phyloP scores from a whole-genome alignment of 768 basidiomycete species.

The Aureoboletus auriporus region DNA sequence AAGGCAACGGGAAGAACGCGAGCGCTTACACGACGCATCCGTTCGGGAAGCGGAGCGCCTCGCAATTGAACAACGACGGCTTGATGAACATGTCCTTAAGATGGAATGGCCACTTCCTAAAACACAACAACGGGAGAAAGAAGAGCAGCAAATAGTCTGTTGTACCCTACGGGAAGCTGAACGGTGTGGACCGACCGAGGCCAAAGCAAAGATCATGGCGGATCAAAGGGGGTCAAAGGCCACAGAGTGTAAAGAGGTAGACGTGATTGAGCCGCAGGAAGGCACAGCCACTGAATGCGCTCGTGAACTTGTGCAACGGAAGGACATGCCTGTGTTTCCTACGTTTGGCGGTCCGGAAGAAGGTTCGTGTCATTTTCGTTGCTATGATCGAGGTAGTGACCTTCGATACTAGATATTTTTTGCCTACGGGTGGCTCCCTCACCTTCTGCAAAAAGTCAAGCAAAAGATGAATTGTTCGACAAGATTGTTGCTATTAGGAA shows the following conservation, averaged over 20 bases:
- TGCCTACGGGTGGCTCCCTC: slow-evolving; percentile 39
- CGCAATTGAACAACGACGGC: slow-evolving; percentile 24
- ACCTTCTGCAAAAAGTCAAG: slow-evolving; percentile 33
- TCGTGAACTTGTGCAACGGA: background rate
- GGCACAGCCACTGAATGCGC: background rate
- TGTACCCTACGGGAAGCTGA: background rate
- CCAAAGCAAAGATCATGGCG: background rate
- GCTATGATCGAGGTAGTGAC: slow-evolving; percentile 3
- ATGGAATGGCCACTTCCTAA: background rate
- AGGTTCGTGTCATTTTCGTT: slow-evolving; percentile 18
- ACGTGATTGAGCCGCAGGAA: background rate
- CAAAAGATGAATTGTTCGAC: slow-evolving; percentile 43
- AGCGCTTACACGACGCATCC: slow-evolving; percentile 33
- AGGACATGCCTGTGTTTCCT: background rate
- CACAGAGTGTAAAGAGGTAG: background rate
- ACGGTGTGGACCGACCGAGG: background rate
- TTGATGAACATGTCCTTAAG: slow-evolving; percentile 17
- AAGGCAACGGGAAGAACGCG: slow-evolving; percentile 13
- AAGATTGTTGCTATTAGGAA: slow-evolving; percentile 54
- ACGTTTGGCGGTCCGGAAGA: slow-evolving; percentile 9
- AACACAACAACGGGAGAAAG: background rate
- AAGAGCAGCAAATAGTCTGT: background rate
- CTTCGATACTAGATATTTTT: slow-evolving; percentile 53
- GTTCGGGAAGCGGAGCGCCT: slow-evolving; percentile 32
- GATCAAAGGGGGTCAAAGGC: background rate